Evolutionary conservation across 75 land plant genomes (phyloP), one percentile per base, ranked within the genome.

Genomic region (Cryptomeria japonica): DNA sequence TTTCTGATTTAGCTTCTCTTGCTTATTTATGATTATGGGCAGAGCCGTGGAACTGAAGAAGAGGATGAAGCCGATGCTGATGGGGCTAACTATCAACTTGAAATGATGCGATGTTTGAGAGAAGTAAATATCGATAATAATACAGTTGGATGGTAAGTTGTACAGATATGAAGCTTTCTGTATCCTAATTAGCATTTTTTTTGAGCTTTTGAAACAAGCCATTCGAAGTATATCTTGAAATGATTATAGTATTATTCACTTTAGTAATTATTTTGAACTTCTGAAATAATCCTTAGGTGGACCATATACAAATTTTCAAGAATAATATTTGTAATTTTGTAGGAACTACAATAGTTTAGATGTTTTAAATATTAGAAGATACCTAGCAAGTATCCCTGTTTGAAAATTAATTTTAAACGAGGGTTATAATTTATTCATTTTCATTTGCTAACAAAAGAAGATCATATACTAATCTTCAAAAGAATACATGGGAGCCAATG

Each of bases 41-140:
- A 89, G 93, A 92, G 90, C 68, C 93, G 87, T 73, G 97, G 98
- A 88, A 88, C 87, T 2, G 99, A 96, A 77, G 99, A 97, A 64
- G 98, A 96, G 84, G 99, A 97, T 64, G 99, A 97, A 88, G 86
- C 93, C 70, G 99, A 97, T 87, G 95, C 96, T 77, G 99, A 97
- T 90, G 99, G 99, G 36, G 99, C 99, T 51, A 97, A 96, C 89
- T 97, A 97, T 89, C 99, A 97, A 89, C 95, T 97, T 80, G 99
- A 97, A 84, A 97, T 97, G 99, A 97, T 97, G 99, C 94, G 98
- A 51, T 97, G 96, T 87, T 88, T 97, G 88, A 94, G 99, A 78
- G 99, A 97, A 87, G 99, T 97, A 53, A 97, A 97, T 93, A 96
- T 97, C 76, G 99, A 97, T 86, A 97, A 96, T 83, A 97, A 97